Base-by-base conservation (phyloP, 2,329 filamentous ascomycete species). In the Delphinella strobiligena region DNA sequence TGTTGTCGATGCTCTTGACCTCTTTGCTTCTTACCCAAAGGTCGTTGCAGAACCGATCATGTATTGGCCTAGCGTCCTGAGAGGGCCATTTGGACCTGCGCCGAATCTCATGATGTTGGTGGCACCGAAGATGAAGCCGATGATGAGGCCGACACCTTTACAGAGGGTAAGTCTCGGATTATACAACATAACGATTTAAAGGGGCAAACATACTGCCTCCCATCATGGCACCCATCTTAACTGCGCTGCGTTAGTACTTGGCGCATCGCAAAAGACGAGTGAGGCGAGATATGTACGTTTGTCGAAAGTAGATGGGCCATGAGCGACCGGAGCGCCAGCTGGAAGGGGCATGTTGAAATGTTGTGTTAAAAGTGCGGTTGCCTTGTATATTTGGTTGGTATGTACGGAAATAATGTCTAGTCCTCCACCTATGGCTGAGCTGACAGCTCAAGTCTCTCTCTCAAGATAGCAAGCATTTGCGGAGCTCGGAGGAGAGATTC, bases 171-270 rank as follows among this genome's bases (percentile, higher is more conserved):
- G 31, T n/a, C n/a, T n/a, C n/a, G n/a, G n/a, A n/a, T n/a, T 27
- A 27, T 27, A 12, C 22, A 27, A 27, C 22, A 27, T 7, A 27
- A 27, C 7, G 22, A 30, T 19, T 34, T 29, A 36, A 15, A 16
- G 38, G 14, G 41, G 32, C 40, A 46, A 38, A 75, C 87, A 55
- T 82, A 96, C 89, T 93, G 61, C 87, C 85, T 52, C 91, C 91
- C 87, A 96, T 96, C 80, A 98, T 80, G 47, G 83, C 87, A 53
- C 91, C 91, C 87, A 96, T 95, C 72, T 94, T 95, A 62, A 88
- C 87, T 93, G 60, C 52, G 48, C 36, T 42, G 31, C 29, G 45
- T 47, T 38, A 46, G 36, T 24, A 15, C 43, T 43, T 18, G 55
- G 59, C 54, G 60, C 58, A 49, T 41, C 38, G 41, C 40, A 55